Conservation (phyloP, 1,284 basidiomycete genomes). For the Bjerkandera adusta region DNA sequence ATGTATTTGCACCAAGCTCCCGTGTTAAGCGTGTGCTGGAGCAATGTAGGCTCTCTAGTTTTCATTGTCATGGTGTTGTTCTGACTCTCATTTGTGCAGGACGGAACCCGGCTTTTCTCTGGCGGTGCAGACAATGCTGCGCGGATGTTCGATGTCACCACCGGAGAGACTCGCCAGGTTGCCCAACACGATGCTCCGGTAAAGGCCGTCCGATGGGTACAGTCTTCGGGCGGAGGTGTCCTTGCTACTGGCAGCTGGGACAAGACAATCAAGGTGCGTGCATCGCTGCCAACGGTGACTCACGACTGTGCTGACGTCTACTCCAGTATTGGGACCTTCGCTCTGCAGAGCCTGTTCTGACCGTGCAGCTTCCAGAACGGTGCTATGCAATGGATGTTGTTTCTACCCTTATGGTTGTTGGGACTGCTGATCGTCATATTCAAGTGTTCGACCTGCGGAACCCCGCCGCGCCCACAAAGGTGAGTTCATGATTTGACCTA, state of each 20-base stretch:
- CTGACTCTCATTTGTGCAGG: conserved; percentile 38
- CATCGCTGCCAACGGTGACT: no score
- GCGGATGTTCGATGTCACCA: conserved; percentile 78
- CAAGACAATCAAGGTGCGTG: conserved; percentile 78
- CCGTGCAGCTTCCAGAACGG: conserved; percentile 82
- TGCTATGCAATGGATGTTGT: conserved; percentile 87
- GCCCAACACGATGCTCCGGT: conserved; percentile 86
- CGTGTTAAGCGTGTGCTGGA: conserved; percentile 83
- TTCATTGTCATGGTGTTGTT: not conserved
- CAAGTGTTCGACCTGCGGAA: conserved; percentile 87
- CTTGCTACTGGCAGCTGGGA: conserved; percentile 92
- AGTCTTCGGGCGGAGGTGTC: conserved; percentile 64
- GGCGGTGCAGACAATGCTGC: conserved; percentile 87
- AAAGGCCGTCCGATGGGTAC: conserved; percentile 74
- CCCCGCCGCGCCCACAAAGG: conserved; percentile 76
- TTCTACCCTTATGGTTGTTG: conserved; percentile 89
- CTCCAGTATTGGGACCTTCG: conserved; percentile 90
- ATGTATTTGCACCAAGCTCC: conserved; percentile 84
- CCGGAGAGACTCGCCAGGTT: conserved; percentile 71
- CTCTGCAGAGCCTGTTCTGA: conserved; percentile 68
- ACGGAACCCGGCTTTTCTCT: conserved; percentile 81
- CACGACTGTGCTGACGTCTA: not conserved
- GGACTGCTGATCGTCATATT: conserved; percentile 91
- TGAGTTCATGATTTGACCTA: conserved; percentile 29
- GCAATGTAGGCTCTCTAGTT: conserved; percentile 44